phyloP scores from a whole-genome alignment of 371 early-diverging fungal species.

The Mucor racemosus region DNA sequence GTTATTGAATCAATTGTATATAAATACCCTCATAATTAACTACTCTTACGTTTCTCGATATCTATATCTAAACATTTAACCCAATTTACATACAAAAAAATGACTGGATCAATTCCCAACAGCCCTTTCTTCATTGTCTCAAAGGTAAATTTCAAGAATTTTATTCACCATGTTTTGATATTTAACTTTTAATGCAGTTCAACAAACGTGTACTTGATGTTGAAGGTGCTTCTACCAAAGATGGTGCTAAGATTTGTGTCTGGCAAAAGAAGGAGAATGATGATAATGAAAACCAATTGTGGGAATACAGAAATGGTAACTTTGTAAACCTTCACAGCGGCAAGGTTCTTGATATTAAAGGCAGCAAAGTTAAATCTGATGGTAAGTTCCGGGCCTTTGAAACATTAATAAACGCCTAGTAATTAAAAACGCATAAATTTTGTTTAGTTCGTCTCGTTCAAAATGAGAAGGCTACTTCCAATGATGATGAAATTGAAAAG shows the following conservation, averaged over 20 bases:
- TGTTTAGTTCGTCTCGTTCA: constrained; percentile 26
- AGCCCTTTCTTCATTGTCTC: constrained; percentile 32
- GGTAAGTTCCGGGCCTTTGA: background rate
- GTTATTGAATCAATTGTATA: background rate
- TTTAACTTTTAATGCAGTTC: constrained; percentile 8
- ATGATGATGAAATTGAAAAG: constrained; percentile 66
- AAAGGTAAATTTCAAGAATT: background rate
- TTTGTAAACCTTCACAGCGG: constrained; percentile 32
- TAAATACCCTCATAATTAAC: background rate
- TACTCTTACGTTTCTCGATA: background rate
- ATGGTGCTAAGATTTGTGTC: constrained; percentile 27
- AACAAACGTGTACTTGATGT: constrained; percentile 38
- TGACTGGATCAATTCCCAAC: constrained; percentile 20
- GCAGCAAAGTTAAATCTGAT: constrained; percentile 23
- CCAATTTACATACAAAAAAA: background rate
- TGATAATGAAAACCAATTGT: constrained; percentile 33
- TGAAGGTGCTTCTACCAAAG: constrained; percentile 30
- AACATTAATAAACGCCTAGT: background rate
- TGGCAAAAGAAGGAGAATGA: constrained; percentile 23
- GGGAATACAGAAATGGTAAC: constrained; percentile 31
- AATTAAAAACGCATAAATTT: background rate
- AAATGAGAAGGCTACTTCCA: constrained; percentile 19
- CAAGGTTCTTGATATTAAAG: constrained; percentile 35
- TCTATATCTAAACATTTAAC: background rate
- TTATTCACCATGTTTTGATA: background rate